These are phyloP conservation scores for Colletotrichum salicis DNA, from an alignment of 2,329 filamentous ascomycete genomes.

Conservation along the genomic window DNA sequence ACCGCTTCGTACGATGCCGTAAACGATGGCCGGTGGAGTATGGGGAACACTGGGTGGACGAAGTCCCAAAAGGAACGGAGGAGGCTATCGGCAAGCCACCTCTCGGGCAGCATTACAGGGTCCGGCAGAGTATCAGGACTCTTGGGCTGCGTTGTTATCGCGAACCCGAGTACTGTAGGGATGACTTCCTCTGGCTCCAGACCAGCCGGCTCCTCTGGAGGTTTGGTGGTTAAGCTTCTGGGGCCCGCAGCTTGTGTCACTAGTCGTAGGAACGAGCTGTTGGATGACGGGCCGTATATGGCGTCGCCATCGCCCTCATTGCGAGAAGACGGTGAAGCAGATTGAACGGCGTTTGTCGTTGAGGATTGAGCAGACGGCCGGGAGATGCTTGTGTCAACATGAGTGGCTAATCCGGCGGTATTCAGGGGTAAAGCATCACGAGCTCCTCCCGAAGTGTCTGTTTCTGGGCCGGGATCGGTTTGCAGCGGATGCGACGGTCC, in stretches of 20 bases:
- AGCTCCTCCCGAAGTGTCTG: too few species aligned
- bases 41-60: conserved; percentile 37
- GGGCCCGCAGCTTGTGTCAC: neutral
- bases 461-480: neutral
- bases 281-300: neutral
- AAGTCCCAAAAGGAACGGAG: conserved; percentile 35
- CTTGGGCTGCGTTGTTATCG: neutral
- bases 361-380: too few species aligned
- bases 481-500: neutral
- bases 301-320: neutral
- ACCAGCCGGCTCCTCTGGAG: neutral
- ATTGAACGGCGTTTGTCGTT: neutral
- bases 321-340: neutral
- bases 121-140: neutral
- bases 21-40: conserved; percentile 32
- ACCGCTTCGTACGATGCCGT: conserved; percentile 22
- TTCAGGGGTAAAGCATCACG: too few species aligned
- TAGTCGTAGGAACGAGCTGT: conserved; percentile 15
- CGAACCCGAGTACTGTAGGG: conserved; percentile 8
- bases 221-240: neutral
- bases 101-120: conserved; percentile 4
- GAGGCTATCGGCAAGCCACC: conserved; percentile 24
- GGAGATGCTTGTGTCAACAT: neutral
- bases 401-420: neutral
- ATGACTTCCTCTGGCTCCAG: neutral